Conservation (phyloP, 495 filamentous ascomycete species). For the Aspergillus sclerotioniger region DNA sequence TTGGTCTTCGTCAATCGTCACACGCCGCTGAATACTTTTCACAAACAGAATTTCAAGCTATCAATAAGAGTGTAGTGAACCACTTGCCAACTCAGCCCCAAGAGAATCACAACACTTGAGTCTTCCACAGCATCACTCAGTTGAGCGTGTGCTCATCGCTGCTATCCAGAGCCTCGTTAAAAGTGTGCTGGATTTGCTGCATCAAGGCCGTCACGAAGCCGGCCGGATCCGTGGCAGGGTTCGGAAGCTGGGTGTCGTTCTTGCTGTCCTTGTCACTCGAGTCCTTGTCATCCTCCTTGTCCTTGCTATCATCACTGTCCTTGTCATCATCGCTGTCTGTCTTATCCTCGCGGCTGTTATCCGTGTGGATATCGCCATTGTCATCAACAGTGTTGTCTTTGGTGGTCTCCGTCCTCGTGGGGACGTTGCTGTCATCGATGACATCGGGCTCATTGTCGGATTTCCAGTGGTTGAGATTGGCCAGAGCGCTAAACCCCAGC, state of each 20-base stretch:
- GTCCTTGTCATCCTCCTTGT: not conserved
- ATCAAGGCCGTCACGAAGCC: conserved; percentile 25
- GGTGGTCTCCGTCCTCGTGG: conserved; percentile 4
- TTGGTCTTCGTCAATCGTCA: not conserved
- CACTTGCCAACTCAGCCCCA: not conserved
- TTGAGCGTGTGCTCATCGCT: conserved; percentile 34
- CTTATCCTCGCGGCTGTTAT: too few relatives aligned
- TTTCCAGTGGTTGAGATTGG: conserved; percentile 18
- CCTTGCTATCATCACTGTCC: not conserved
- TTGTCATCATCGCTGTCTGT: not conserved
- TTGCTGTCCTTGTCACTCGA: not conserved
- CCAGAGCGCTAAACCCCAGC: conserved; percentile 22
- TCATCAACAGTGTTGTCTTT: conserved; percentile 2
- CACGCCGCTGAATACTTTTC: conserved; percentile 1
- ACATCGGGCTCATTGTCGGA: not conserved
- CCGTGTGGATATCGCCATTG: not conserved
- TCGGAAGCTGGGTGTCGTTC: conserved; percentile 13
- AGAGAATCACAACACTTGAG: not conserved
- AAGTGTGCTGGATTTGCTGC: conserved; percentile 17
- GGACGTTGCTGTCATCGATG: conserved; percentile 15
- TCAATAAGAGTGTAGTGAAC: not conserved
- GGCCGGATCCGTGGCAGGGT: conserved; percentile 20
- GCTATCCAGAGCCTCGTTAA: conserved; percentile 29
- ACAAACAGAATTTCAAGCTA: not conserved
- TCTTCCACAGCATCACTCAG: not conserved